Percentiles rank a stretch among this genome's conserved stretches.
Conservation (phyloP, 768 basidiomycete species). For the Calocybe gangraenosa region DNA sequence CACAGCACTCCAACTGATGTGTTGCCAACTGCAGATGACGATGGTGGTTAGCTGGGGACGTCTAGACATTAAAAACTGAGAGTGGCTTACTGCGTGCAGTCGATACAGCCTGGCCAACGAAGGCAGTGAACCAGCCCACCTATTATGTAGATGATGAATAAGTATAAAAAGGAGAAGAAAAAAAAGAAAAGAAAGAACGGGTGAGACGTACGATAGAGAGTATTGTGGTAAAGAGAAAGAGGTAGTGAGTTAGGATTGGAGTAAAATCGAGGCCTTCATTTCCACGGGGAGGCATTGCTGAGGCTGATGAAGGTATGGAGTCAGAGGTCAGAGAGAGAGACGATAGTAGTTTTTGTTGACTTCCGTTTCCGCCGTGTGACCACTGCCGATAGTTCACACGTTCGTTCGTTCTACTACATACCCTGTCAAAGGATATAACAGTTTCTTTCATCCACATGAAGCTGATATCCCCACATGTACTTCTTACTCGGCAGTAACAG, state of each 20-base stretch:
- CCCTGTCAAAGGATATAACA: too few relatives aligned
- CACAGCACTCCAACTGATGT: slow-evolving; percentile 59
- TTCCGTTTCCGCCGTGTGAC: slow-evolving; percentile 10
- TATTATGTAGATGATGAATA: slow-evolving; percentile 28
- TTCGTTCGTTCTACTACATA: background rate
- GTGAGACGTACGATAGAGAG: slow-evolving; percentile 62
- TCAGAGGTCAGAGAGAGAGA: slow-evolving; percentile 1
- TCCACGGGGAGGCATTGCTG: slow-evolving; percentile 48
- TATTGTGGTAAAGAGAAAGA: slow-evolving; percentile 85
- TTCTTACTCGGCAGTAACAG: too few relatives aligned
- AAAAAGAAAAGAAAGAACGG: slow-evolving; percentile 14
- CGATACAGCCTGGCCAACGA: slow-evolving; percentile 69
- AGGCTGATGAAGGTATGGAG: slow-evolving; percentile 5
- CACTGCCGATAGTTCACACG: slow-evolving; percentile 4
- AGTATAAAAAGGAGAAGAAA: too few relatives aligned
- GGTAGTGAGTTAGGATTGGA: slow-evolving; percentile 86
- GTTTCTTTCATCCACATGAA: too few relatives aligned
- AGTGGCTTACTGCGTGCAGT: slow-evolving; percentile 50
- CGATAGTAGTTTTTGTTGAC: slow-evolving; percentile 1
- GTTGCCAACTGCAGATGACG: slow-evolving; percentile 34
- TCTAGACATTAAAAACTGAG: background rate
- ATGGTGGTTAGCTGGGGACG: slow-evolving; percentile 5
- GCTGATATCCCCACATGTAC: too few relatives aligned
- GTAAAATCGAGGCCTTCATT: slow-evolving; percentile 79
- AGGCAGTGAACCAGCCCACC: slow-evolving; percentile 75